Evolutionary conservation across 1,284 basidiomycete species (phyloP), one percentile per base, ranked within the genome.

Genomic region (Volvariella volvacea): DNA sequence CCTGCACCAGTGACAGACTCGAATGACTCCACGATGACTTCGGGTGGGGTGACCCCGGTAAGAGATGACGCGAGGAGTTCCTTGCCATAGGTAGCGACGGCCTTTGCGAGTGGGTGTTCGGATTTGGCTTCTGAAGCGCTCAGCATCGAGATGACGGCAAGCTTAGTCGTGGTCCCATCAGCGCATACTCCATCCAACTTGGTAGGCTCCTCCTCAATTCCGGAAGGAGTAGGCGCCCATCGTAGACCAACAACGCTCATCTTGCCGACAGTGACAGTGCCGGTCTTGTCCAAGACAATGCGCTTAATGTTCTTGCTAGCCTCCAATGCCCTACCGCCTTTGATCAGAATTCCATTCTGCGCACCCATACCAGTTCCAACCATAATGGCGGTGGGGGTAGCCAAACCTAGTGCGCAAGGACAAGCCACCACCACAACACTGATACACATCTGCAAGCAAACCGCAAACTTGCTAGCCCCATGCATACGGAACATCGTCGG

Each of bases 341-440:
- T 99, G 79, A 99, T 98, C 40, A 99, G 69, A 51, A 99, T 99
- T 0, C 96, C 96, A 58, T 98, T 93, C 70, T 89, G 78, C 9
- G 96, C 96, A 1, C 96, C 96, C 44, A 99, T 85, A 0, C 96
- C 96, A 0, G 96, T 99, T 22, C 96, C 96, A 32, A 99, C 96
- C 96, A 99, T 99, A 64, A 99, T 94, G 1, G 96, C 96, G 0
- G 96, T 99, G 0, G 96, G 96, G 0, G 96, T 99, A 47, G 89
- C 91, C 44, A 99, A 76, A 2, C 96, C 96, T 21, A 99, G 76
- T 0, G 96, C 96, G 60, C 96, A 99, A 0, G 96, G 96, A 62
- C 96, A 99, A 3, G 96, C 96, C 45, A 99, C 94, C 37, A 99
- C 96, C 46, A 99, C 81, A 50, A 99, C 95, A 41, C 90, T 94